Base-by-base conservation (phyloP, 495 filamentous ascomycete genomes). In the Letharia lupina region DNA sequence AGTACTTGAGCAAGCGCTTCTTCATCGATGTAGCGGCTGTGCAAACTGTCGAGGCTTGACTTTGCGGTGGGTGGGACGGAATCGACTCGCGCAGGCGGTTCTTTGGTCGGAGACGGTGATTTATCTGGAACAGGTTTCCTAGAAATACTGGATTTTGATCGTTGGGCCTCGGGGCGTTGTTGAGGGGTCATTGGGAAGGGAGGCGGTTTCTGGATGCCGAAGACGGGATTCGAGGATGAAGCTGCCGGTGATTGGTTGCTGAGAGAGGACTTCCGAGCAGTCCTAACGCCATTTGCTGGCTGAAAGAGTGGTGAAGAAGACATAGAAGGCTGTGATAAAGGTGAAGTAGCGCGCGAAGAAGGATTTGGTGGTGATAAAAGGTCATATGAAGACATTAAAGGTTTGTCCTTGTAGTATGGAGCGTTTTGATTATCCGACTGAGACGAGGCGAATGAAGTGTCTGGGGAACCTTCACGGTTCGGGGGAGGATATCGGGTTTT, bases 71-170 rank as follows among this genome's bases (percentile, higher is more conserved):
- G 73, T 64, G 62, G 60, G 4, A 47, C 44, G 52, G 64, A 61
- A 13, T 70, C 56, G n/a, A 50, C 20, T 3, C 13, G 59, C 54
- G 33, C 11, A 31, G 42, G 58, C 42, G 59, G 10, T 45, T 61
- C 64, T 20, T 37, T 37, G 1, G 64, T 60, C 23, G 57, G 54
- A 44, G 67, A 41, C 60, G 69, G 41, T 71, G 72, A 67, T 54
- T 76, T 72, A 37, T 69, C 63, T 8, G 89, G 86, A 8, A 91
- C 74, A 35, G 90, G 89, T 70, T 92, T 94, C 65, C 85, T 78
- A 65, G 76, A 78, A 57, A 87, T 79, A 47, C 79, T 77, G 23
- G 81, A 78, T 56, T 60, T 71, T 23, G 66, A 63, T 50, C 71
- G 71, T 35, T 65, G 62, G 31, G 65, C 12, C 50, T 69, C 61